phyloP scores from a whole-genome alignment of 208 protist species.

The Sergeia podlipaevii region DNA sequence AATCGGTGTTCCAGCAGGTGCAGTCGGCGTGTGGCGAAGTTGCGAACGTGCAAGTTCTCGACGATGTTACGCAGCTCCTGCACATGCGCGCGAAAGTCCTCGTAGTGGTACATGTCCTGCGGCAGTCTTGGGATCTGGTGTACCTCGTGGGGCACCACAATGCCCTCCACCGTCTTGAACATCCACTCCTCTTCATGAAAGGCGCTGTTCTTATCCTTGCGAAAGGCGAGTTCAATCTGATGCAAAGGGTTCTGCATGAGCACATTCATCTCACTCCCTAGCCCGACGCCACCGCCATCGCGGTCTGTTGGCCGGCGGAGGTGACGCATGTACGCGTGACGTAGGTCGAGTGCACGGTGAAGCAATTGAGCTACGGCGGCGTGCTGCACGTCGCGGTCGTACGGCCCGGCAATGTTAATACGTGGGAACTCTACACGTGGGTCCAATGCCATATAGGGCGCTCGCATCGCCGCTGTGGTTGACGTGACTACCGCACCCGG shows the following conservation, averaged over 20 bases:
- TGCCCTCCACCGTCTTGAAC: conserved; percentile 88
- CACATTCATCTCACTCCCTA: conserved; percentile 15
- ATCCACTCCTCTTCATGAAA: conserved; percentile 90
- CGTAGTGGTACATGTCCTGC: conserved; percentile 83
- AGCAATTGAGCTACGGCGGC: conserved; percentile 56
- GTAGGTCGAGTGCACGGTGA: conserved; percentile 72
- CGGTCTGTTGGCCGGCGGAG: conserved; percentile 4
- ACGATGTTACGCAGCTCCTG: conserved; percentile 58
- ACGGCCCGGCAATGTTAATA: conserved; percentile 47
- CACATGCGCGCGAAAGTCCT: conserved; percentile 78
- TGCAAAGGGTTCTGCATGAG: conserved; percentile 28
- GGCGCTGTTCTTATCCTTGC: conserved; percentile 23
- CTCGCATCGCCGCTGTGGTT: background rate
- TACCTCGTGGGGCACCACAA: conserved; percentile 85
- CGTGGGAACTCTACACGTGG: conserved; percentile 64
- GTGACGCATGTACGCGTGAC: conserved; percentile 49
- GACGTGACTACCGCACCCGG: background rate
- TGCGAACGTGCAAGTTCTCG: conserved; percentile 68
- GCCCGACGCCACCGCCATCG: background rate
- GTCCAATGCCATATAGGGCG: conserved; percentile 66
- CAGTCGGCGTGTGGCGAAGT: conserved; percentile 84
- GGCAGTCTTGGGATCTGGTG: conserved; percentile 88
- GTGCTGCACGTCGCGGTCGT: conserved; percentile 66
- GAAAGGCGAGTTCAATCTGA: conserved; percentile 28
- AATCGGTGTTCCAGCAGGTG: conserved; percentile 91